Conservation (phyloP, 2,329 filamentous ascomycete species). For the Verticillium albo-atrum region DNA sequence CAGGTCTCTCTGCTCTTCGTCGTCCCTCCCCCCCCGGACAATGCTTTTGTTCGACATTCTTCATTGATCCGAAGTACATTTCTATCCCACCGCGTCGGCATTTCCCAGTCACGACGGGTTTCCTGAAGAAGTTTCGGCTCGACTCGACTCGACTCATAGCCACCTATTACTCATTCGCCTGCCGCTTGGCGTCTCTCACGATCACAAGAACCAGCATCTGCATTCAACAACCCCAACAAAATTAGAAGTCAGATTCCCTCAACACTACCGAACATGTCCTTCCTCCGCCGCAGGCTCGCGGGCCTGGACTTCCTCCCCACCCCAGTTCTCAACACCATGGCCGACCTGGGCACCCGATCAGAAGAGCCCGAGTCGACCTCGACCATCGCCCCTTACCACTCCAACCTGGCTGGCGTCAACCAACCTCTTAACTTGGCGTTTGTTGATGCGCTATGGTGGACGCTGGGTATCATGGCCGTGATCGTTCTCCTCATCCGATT, state of each 20-base stretch:
- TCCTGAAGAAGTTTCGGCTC: background rate
- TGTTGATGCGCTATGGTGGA: slow-evolving; percentile 56
- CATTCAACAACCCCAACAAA: background rate
- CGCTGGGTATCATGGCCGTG: slow-evolving; percentile 50
- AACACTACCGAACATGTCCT: slow-evolving; percentile 3
- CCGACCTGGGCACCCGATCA: slow-evolving; percentile 13
- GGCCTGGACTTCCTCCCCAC: slow-evolving; percentile 22
- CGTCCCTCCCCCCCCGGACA: background rate
- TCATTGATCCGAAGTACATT: background rate
- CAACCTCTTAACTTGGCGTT: slow-evolving; percentile 54
- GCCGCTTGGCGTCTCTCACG: background rate
- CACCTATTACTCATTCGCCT: background rate
- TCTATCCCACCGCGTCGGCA: background rate
- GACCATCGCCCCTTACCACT: slow-evolving; percentile 52
- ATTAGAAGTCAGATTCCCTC: background rate
- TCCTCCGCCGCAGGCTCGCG: slow-evolving; percentile 21
- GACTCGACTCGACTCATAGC: background rate
- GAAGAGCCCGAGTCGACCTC: slow-evolving; percentile 25
- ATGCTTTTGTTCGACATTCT: background rate
- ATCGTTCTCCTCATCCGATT: slow-evolving; percentile 50
- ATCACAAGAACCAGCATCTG: background rate
- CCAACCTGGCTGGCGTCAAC: slow-evolving; percentile 56
- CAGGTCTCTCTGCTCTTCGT: background rate
- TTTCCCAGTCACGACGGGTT: background rate
- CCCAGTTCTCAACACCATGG: slow-evolving; percentile 24